Evolutionary conservation across 2,329 filamentous ascomycete genomes (phyloP).

Genomic region (Blumeriella jaapii): DNA sequence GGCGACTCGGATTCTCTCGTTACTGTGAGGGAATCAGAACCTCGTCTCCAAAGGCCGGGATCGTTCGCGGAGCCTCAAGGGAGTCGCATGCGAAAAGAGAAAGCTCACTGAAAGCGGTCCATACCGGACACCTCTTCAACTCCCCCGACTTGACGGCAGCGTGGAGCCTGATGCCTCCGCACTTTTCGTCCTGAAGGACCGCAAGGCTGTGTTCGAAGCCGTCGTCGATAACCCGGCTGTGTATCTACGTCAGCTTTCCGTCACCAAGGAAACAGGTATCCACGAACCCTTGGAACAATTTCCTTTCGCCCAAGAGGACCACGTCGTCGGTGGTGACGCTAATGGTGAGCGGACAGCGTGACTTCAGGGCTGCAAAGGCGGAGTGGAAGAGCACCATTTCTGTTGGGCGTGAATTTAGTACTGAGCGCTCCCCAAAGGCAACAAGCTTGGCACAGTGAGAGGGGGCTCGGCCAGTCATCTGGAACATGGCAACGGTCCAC

Average conservation of each 20-base stretch:
- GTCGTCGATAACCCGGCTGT: constrained; percentile 48
- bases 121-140: constrained; percentile 43
- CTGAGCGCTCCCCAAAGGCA: not conserved
- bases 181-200: constrained; percentile 40
- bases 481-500: too few species aligned
- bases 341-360: constrained; percentile 35
- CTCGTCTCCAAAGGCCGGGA: too few species aligned
- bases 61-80: too few species aligned
- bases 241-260: not conserved
- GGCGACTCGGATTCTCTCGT: constrained; percentile 38
- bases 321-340: constrained; percentile 36
- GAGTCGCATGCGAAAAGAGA: not conserved
- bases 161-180: constrained; percentile 41
- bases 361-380: constrained; percentile 45
- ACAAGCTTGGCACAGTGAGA: too few species aligned
- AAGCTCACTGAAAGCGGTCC: constrained; percentile 49
- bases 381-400: constrained; percentile 50
- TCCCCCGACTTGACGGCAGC: constrained; percentile 44
- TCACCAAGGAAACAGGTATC: not conserved
- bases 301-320: constrained; percentile 36
- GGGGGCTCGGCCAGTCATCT: too few species aligned
- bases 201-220: constrained; percentile 40
- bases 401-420: constrained; percentile 22
- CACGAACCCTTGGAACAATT: constrained; percentile 45
- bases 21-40: constrained; percentile 36